Evolutionary conservation across 768 basidiomycete genomes (phyloP), one percentile per base, ranked within the genome.

Genomic region (Dictyophora rubrovolvata): DNA sequence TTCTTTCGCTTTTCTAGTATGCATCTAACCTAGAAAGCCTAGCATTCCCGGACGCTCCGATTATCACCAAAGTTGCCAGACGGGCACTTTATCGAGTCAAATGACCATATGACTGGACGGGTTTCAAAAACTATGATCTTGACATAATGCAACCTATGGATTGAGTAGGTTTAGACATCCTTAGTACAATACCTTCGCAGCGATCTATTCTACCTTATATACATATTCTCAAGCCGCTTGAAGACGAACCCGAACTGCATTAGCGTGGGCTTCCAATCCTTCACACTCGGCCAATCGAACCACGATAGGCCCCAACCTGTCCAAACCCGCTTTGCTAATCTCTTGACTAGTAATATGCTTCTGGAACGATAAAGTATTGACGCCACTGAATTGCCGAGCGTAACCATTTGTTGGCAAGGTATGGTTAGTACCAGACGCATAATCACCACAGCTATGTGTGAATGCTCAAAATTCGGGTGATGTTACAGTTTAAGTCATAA

Each of bases 291-390:
- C 96, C 34, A 99, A 72, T 2, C 85, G 90, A 18, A 80, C 86
- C 5, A 98, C 95, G 12, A 87, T 74, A 11, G 96, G 96, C 3
- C 96, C 96, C 34, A 99, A 77, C 12, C 65, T 74, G 64, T 77
- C 76, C 57, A 99, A 75, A 16, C 96, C 96, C 6, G 78, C 82
- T 17, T 76, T 70, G 10, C 93, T 88, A 21, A 98, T 81, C 69
- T 96, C 89, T 70, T 98, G 96, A 5, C 92, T 93, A 14, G 96
- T 99, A 65, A 98, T 97, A 70, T 98, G 89, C 72, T 99, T 99
- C 69, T 97, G 94, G 87, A 98, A 99, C 1, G 93, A 93, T 9
- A 82, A 76, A 0, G 95, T 97, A 74, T 95, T 97, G 64, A 99
- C 96, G 5, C 96, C 96, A 64, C 93, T 96, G 76, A 94, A 99